Base-by-base conservation (phyloP, 148 eudicot species). In the Persicaria tinctoria region DNA sequence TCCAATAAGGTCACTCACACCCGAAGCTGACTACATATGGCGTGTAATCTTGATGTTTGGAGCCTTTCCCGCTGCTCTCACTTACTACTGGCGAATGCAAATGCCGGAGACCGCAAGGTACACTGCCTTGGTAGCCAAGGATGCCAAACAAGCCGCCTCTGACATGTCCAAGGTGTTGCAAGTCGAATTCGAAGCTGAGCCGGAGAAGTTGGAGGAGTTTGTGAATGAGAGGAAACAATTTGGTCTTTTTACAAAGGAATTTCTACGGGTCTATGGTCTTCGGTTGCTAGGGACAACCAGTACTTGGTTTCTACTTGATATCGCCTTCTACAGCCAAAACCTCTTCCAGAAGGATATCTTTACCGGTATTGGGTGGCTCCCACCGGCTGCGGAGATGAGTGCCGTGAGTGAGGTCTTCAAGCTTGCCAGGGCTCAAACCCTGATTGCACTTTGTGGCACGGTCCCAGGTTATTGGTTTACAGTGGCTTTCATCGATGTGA, bases 401-500 rank as follows among this genome's bases (percentile, higher is more conserved):
- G 74, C 74, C 18, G 16, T 71, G 6, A 16, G 47, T 12, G 74
- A 71, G 55, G 74, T 71, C 20, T 71, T 14, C 54, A 71, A 46
- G 74, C 51, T 71, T 4, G 9, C 74, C 4, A 46, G 55, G 51
- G 74, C 74, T 17, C 74, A 71, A n/a, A 71, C 74, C 9, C 53
- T 71, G 2, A 48, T 71, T n/a, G 51, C 74, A 17, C 38, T 71
- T 7, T 71, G 74, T 48, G 74, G 74, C 4, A 48, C 74, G 0
- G 74, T 71, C 14, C 74, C 74, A 0, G 74, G 74, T 2, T 71
- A 71, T 4, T 71, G 74, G 74, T 71, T 71, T 8, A 71, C 74
- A 5, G 74, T 71, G 20, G 74, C 74, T 7, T 71, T 71, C 51
- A 71, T 71, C 9, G 74, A 71, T 17, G 20, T 71, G 12, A 71